These are phyloP conservation scores for Talaromyces stipitatus DNA, from an alignment of 495 filamentous ascomycete species.

Conservation along the genomic window DNA sequence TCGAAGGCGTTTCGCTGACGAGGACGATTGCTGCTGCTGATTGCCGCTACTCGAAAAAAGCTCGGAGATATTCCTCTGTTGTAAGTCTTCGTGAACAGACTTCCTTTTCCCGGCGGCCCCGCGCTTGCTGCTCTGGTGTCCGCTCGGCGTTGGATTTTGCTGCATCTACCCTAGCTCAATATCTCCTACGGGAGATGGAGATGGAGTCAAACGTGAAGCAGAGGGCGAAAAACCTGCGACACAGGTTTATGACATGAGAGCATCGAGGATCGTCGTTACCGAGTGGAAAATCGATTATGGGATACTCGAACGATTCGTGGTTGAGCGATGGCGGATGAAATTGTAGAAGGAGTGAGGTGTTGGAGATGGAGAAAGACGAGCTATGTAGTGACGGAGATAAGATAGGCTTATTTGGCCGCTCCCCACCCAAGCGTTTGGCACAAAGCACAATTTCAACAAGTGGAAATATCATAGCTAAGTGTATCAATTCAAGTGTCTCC, in stretches of 20 bases:
- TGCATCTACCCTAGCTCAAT: conserved; percentile 35
- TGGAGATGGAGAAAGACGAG: not conserved
- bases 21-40: conserved; percentile 12
- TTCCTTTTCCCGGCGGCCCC: conserved; percentile 42
- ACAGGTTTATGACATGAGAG: not conserved
- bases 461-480: too few relatives aligned
- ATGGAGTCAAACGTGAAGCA: not conserved
- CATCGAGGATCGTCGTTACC: not conserved
- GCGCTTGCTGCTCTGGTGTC: conserved; percentile 42
- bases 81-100: conserved; percentile 32
- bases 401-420: not conserved
- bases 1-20: conserved; percentile 35
- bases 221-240: conserved; percentile 1
- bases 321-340: not conserved
- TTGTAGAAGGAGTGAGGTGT: not conserved
- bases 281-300: not conserved
- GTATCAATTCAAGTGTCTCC: not conserved
- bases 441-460: too few relatives aligned
- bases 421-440: too few relatives aligned
- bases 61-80: conserved; percentile 42
- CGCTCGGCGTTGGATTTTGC: conserved; percentile 34
- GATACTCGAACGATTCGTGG: not conserved
- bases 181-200: conserved; percentile 4
- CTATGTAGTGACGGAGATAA: conserved; percentile 5
- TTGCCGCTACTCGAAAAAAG: conserved; percentile 29